Conservation (phyloP, 2,329 filamentous ascomycete genomes). For the Cladosporium sp. region DNA sequence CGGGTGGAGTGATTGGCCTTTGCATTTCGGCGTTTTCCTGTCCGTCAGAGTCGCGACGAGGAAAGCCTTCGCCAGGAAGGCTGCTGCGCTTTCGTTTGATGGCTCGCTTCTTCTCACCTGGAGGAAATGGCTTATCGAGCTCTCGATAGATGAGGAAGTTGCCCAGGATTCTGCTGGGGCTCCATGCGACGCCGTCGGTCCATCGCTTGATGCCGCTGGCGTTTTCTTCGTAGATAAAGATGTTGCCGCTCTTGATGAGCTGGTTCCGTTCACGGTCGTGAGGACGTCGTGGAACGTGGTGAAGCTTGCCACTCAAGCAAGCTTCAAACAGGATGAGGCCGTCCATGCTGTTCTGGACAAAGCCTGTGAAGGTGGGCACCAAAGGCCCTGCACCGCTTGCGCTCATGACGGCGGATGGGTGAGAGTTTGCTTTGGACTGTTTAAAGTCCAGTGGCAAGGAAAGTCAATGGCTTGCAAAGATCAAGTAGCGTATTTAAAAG, state of each 20-base stretch:
- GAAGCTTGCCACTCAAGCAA: constrained; percentile 63
- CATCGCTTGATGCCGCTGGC: constrained; percentile 89
- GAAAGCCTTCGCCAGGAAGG: constrained; percentile 51
- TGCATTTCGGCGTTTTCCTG: constrained; percentile 19
- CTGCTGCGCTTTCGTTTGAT: constrained; percentile 61
- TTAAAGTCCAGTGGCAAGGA: constrained; percentile 3
- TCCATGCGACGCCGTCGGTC: constrained; percentile 91
- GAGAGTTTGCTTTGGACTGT: neutral
- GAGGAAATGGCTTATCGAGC: constrained; percentile 69
- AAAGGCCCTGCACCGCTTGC: constrained; percentile 33
- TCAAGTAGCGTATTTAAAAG: constrained; percentile 12
- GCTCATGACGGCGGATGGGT: constrained; percentile 26
- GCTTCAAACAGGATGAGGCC: constrained; percentile 77
- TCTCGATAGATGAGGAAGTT: constrained; percentile 86
- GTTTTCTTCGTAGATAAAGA: constrained; percentile 90
- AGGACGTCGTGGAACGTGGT: constrained; percentile 75
- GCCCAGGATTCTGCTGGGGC: constrained; percentile 76
- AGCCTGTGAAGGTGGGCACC: constrained; percentile 36
- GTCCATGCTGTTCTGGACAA: constrained; percentile 49
- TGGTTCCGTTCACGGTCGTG: constrained; percentile 75
- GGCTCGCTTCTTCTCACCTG: constrained; percentile 79
- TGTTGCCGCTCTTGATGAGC: constrained; percentile 75
- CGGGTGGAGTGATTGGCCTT: constrained; percentile 30
- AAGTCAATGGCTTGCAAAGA: constrained; percentile 2
- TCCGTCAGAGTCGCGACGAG: constrained; percentile 33